Evolutionary conservation across 768 basidiomycete genomes (phyloP), one percentile per base, ranked within the genome.

Genomic region (Agrocybe pediades): DNA sequence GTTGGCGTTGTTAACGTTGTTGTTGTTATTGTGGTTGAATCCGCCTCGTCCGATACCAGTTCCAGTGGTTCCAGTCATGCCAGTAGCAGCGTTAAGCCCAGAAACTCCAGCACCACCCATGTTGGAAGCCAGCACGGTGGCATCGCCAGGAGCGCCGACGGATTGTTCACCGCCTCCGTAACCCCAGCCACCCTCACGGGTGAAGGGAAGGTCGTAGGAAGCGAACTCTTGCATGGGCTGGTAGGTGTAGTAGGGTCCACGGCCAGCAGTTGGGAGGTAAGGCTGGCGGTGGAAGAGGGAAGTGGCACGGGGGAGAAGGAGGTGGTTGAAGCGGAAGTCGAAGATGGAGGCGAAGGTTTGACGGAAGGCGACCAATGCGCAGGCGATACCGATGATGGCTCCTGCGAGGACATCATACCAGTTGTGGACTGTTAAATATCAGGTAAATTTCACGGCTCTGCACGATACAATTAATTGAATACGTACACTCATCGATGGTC

Each of bases 271-370:
- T 3, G 64, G 60, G 24, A 67, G 51, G 61, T 64, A 66, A 4
- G 71, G 68, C 6, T 53, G 59, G 26, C 74, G 71, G 47, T 72
- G 71, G 63, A 78, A 74, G 21, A 79, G 62, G 2, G 77, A 79
- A 1, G 74, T 76, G 9, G 72, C 68, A 8, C 81, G 75, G n/a
- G 81, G 82, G 24, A 83, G 76, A 20, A 82, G 71, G 43, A 83
- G 56, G 62, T 84, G 81, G 64, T 85, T 84, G 73, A 83, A 84
- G 20, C 73, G 62, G 63, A 83, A 85, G 65, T 85, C 84, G 57
- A 74, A 76, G 40, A 82, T 66, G 19, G 80, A 68, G 0, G 81
- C 83, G 62, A 83, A 85, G 0, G 79, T 83, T 60, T 79, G 77
- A 11, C 81, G 74, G 68, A 76, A 84, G 5, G 81, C 78, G 30